Evolutionary conservation across 495 filamentous ascomycete species (phyloP).

Genomic region (Aspergillus carlsbadensis): DNA sequence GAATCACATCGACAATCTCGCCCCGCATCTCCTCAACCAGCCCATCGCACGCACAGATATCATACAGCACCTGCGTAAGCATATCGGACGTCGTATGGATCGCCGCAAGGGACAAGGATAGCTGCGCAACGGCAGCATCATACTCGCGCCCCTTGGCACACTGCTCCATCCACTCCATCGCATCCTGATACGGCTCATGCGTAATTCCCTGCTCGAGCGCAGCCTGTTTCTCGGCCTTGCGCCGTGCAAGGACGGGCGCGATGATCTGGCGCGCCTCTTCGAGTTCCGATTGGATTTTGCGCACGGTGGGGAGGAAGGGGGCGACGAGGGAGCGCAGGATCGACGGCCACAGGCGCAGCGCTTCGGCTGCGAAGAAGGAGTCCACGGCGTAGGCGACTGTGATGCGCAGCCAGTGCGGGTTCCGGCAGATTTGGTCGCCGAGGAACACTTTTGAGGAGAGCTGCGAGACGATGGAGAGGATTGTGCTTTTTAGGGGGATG

Average conservation of each 20-base stretch:
- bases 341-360: slow-evolving; percentile 19
- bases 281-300: background rate
- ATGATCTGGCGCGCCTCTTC: slow-evolving; percentile 18
- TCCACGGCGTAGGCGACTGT: slow-evolving; percentile 52
- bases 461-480: slow-evolving; percentile 42
- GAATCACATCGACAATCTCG: background rate
- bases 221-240: background rate
- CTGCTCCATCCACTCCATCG: background rate
- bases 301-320: slow-evolving; percentile 11
- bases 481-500: background rate
- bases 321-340: slow-evolving; percentile 21
- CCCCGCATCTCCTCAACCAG: background rate
- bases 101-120: background rate
- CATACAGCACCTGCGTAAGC: background rate
- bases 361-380: slow-evolving; percentile 25
- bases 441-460: slow-evolving; percentile 53
- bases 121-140: background rate
- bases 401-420: slow-evolving; percentile 48
- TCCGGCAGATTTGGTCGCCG: slow-evolving; percentile 44
- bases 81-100: background rate
- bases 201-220: slow-evolving; percentile 17
- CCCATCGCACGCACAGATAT: background rate
- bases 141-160: background rate
- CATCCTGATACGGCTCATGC: background rate
- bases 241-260: slow-evolving; percentile 13